phyloP scores from a whole-genome alignment of 2,329 filamentous ascomycete species.

The Coniochaeta sp. region DNA sequence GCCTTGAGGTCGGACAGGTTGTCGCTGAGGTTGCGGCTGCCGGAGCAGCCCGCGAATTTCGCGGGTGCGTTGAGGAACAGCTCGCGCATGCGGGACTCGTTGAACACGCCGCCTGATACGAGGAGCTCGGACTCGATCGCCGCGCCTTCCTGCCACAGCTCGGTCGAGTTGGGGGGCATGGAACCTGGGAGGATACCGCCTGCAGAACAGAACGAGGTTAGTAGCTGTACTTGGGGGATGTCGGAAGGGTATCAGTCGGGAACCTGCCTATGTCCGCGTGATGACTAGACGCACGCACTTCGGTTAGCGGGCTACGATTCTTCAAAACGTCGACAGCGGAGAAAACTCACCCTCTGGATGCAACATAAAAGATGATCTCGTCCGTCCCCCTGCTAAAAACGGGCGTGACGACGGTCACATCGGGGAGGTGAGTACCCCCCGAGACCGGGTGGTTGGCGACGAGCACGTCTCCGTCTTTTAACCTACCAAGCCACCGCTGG shows the following conservation, averaged over 20 bases:
- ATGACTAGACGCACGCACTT: not conserved
- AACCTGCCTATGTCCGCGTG: conserved; percentile 47
- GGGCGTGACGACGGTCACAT: conserved; percentile 66
- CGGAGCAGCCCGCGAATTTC: conserved; percentile 60
- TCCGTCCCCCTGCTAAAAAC: conserved; percentile 51
- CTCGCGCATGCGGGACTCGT: conserved; percentile 61
- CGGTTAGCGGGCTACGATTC: not conserved
- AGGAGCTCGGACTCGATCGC: conserved; percentile 52
- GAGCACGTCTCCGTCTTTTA: conserved; percentile 66
- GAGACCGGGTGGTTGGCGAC: conserved; percentile 70
- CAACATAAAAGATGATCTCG: conserved; percentile 65
- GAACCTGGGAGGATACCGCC: conserved; percentile 56
- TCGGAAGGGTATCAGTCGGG: too few relatives aligned
- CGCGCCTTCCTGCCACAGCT: conserved; percentile 49
- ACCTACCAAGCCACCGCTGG: conserved; percentile 61
- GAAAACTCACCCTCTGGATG: conserved; percentile 46
- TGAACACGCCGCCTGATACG: conserved; percentile 60
- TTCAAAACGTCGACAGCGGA: not conserved
- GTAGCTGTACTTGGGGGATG: too few relatives aligned
- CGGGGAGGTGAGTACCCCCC: conserved; percentile 66
- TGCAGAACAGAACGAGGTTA: too few relatives aligned
- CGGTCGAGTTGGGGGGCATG: conserved; percentile 62
- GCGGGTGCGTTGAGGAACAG: conserved; percentile 59
- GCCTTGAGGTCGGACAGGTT: conserved; percentile 72
- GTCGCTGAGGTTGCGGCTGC: conserved; percentile 63